Percentiles rank a stretch among this genome's conserved stretches.
These are phyloP conservation scores for Microcyclosporella mali DNA, from an alignment of 2,329 filamentous ascomycete genomes.

Conservation along the genomic window DNA sequence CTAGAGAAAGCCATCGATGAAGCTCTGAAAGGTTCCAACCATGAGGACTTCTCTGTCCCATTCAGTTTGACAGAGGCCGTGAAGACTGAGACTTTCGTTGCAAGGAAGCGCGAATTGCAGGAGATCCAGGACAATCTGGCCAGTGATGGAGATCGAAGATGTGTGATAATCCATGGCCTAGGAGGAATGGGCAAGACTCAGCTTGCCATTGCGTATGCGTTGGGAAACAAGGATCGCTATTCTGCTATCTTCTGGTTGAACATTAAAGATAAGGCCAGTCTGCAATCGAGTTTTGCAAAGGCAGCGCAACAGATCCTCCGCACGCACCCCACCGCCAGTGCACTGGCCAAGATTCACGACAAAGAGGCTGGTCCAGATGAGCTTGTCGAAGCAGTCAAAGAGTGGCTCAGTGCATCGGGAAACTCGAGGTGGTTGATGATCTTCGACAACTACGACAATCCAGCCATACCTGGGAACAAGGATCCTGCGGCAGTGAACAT, in stretches of 20 bases:
- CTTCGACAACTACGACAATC: constrained; percentile 1
- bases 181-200: constrained; percentile 1
- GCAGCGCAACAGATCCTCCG: neutral
- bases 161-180: neutral
- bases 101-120: neutral
- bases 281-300: neutral
- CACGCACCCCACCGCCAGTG: neutral
- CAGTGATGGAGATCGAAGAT: neutral
- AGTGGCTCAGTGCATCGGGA: neutral
- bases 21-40: neutral
- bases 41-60: neutral
- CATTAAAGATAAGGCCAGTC: neutral
- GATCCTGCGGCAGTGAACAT: neutral
- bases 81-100: neutral
- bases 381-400: neutral
- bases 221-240: neutral
- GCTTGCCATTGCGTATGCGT: neutral
- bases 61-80: neutral
- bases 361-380: neutral
- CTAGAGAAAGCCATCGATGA: too few species aligned
- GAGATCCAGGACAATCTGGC: neutral
- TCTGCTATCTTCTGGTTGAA: constrained; percentile 2
- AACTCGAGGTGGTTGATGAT: neutral
- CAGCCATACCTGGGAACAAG: neutral
- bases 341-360: too few species aligned